Conservation (phyloP, 129 eudicot genomes). For the Lactuca saligna region DNA sequence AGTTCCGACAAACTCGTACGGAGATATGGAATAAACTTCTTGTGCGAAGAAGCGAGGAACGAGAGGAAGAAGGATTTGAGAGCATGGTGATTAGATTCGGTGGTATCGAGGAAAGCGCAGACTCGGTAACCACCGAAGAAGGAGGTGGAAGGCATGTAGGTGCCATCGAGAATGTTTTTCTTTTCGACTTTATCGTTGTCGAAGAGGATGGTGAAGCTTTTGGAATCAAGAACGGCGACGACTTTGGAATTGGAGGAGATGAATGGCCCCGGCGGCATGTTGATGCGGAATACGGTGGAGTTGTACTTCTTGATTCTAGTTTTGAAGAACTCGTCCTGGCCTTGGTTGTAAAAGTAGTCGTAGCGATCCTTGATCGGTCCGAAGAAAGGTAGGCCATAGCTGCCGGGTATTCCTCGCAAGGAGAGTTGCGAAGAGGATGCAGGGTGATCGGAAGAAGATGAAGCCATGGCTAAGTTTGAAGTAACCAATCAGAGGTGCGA, state of each 20-base stretch:
- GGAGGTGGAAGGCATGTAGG: slow-evolving; percentile 54
- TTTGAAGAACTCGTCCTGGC: slow-evolving; percentile 54
- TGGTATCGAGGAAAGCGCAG: slow-evolving; percentile 60
- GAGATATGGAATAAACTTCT: slow-evolving; percentile 46
- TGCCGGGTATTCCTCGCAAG: slow-evolving; percentile 55
- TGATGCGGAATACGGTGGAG: slow-evolving; percentile 51
- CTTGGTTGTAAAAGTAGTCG: slow-evolving; percentile 65
- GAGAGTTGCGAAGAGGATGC: slow-evolving; percentile 30
- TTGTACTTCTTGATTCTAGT: slow-evolving; percentile 51
- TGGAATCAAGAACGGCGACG: slow-evolving; percentile 51
- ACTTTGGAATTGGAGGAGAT: slow-evolving; percentile 42
- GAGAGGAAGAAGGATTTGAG: slow-evolving; percentile 43
- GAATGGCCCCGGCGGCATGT: slow-evolving; percentile 48
- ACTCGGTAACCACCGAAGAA: slow-evolving; percentile 62
- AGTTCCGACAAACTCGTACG: slow-evolving; percentile 28
- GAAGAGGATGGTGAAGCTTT: slow-evolving; percentile 54
- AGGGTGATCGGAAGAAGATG: slow-evolving; percentile 21
- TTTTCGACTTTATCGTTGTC: slow-evolving; percentile 66
- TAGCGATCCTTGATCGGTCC: slow-evolving; percentile 59
- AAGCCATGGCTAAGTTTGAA: slow-evolving; percentile 25
- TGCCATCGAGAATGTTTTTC: slow-evolving; percentile 53
- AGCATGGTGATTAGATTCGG: slow-evolving; percentile 43
- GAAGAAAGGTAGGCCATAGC: slow-evolving; percentile 53
- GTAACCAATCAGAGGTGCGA: not conserved
- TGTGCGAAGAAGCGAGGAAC: slow-evolving; percentile 32